Conservation (phyloP, 768 basidiomycete species). For the Tremella fuciformis region DNA sequence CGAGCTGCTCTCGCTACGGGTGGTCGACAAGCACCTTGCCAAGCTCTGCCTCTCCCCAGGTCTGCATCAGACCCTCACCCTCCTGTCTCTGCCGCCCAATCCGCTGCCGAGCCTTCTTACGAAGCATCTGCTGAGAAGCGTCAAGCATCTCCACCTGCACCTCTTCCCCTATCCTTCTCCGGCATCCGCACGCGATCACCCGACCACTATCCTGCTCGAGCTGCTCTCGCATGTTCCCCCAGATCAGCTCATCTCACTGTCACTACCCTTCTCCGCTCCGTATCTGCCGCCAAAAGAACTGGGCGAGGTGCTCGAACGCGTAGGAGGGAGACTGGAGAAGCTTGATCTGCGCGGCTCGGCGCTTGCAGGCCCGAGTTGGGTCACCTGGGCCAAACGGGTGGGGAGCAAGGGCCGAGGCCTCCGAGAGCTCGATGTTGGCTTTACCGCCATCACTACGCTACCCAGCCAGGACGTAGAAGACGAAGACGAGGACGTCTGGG, state of each 20-base stretch:
- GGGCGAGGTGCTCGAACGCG: constrained; percentile 10
- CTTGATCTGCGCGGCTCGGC: constrained; percentile 33
- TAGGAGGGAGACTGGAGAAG: constrained; percentile 26
- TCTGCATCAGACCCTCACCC: constrained; percentile 23
- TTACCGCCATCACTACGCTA: constrained; percentile 30
- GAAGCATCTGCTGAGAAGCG: constrained; percentile 18
- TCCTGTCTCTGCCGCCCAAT: constrained; percentile 21
- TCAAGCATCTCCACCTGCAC: constrained; percentile 28
- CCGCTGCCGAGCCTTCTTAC: constrained; percentile 20
- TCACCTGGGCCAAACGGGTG: constrained; percentile 13
- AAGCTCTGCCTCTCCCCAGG: constrained; percentile 16
- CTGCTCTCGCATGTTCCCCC: constrained; percentile 18
- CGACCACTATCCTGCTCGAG: constrained; percentile 6
- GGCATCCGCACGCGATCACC: constrained; percentile 9
- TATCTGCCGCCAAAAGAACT: constrained; percentile 25
- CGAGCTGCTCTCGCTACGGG: constrained; percentile 21
- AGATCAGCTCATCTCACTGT: constrained; percentile 26
- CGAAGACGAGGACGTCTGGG: not conserved
- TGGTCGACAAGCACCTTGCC: constrained; percentile 10
- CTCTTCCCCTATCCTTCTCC: constrained; percentile 30
- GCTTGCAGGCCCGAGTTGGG: constrained; percentile 20
- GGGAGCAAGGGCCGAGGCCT: constrained; percentile 16
- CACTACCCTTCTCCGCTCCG: constrained; percentile 35
- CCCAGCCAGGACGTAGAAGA: constrained; percentile 9
- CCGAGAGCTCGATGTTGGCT: constrained; percentile 30